phyloP scores from a whole-genome alignment of 495 filamentous ascomycete genomes.

The Aspergillus coremiiformis region DNA sequence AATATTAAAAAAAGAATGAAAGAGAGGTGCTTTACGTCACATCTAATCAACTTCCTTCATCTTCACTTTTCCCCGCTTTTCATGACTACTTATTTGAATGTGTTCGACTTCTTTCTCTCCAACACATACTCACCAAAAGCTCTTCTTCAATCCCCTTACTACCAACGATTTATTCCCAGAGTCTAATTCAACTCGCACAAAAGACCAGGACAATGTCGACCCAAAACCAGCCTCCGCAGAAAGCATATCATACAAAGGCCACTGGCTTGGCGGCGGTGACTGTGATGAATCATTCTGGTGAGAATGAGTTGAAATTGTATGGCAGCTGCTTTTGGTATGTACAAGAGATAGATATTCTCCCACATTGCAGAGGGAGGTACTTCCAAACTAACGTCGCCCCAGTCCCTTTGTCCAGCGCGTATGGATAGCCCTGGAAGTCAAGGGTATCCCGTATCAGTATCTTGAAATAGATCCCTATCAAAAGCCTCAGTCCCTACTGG shows the following conservation, averaged over 20 bases:
- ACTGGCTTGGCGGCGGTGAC: conserved; percentile 70
- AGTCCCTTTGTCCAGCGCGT: conserved; percentile 86
- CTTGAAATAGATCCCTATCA: conserved; percentile 85
- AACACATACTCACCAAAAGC: background rate
- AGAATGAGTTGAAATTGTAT: conserved; percentile 71
- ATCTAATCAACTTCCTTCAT: no score
- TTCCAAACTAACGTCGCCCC: conserved; percentile 15
- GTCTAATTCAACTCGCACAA: background rate
- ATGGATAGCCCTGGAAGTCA: conserved; percentile 91
- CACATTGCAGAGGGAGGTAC: background rate
- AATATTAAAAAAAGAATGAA: no score
- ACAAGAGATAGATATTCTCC: background rate
- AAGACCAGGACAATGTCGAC: conserved; percentile 39
- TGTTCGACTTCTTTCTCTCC: background rate
- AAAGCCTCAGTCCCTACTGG: conserved; percentile 69
- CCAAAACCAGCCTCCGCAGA: conserved; percentile 44
- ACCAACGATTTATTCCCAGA: background rate
- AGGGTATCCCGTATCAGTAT: conserved; percentile 80
- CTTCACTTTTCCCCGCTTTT: conserved; percentile 4
- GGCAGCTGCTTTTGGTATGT: conserved; percentile 87
- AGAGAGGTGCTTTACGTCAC: conserved; percentile 5
- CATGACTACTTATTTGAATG: background rate
- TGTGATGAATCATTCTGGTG: conserved; percentile 62
- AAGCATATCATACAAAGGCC: conserved; percentile 75
- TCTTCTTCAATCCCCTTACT: background rate